Evolutionary conservation across 2,329 filamentous ascomycete species (phyloP).

Genomic region (Aspergillus versicolor): DNA sequence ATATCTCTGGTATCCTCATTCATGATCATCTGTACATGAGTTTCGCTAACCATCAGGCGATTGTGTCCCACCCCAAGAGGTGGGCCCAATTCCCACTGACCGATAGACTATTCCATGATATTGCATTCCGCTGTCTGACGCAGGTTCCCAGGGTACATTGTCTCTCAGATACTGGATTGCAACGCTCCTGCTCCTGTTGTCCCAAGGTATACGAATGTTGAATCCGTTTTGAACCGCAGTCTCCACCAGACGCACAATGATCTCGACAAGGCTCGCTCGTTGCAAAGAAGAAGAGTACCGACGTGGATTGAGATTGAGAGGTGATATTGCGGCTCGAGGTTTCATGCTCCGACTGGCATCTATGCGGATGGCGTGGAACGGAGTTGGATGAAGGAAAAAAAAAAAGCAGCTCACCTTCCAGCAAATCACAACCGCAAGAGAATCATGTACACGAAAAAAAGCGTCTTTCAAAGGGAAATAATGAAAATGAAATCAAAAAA

Average conservation of each 20-base stretch:
- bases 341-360: conserved; percentile 5
- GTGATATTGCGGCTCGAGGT: not conserved
- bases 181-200: conserved; percentile 2
- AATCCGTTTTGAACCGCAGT: conserved; percentile 10
- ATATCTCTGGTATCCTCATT: conserved; percentile 4
- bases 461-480: conserved; percentile 21
- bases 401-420: conserved; percentile 24
- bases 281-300: not conserved
- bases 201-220: conserved; percentile 12
- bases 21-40: conserved; percentile 2
- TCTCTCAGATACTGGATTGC: conserved; percentile 8
- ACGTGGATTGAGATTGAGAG: not conserved
- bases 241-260: conserved; percentile 7
- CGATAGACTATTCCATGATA: conserved; percentile 3
- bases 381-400: not conserved
- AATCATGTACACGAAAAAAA: conserved; percentile 26
- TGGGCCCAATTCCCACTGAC: not conserved
- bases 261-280: not conserved
- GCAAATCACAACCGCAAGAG: conserved; percentile 22
- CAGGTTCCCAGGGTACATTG: not conserved
- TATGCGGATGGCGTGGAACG: conserved; percentile 1
- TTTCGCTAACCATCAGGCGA: not conserved
- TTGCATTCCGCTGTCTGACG: not conserved
- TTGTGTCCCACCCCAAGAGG: not conserved
- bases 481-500: conserved; percentile 24